Base-by-base conservation (phyloP, 176 grass and related monocot species). In the Avena eriantha region DNA sequence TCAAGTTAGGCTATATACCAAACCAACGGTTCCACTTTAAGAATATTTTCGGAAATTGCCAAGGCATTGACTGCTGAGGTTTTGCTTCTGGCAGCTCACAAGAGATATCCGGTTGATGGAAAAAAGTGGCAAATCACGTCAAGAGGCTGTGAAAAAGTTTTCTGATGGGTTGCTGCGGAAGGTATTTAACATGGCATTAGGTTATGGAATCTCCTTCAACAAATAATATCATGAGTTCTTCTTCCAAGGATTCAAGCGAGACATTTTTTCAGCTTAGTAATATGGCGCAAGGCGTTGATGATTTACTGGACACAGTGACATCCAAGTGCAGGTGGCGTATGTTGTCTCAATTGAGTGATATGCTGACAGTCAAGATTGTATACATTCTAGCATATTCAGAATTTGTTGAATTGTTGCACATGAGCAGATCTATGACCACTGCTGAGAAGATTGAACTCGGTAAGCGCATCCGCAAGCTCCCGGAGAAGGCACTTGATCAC, bases 261-360 rank as follows among this genome's bases (percentile, higher is more conserved):
- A 9, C 43, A 17, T 72, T 79, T 53, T 94, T 91, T 85, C 91
- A 97, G 95, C 86, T 97, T 58, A 72, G 26, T 43, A 84, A 93
- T 84, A 91, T 97, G 92, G 87, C 80, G 11, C 56, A 88, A 90
- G 83, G 85, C 76, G 59, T 93, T 0, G 87, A 95, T 41, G 85
- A 83, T 72, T 82, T 90, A 77, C 83, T 95, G 80, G 80, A 95
- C 55, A 90, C 58, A 79, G 80, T 91, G 48, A 80, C 84, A 64
- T 89, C 87, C 79, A 90, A 94, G 77, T 97, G 90, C 92, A 93
- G 95, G 95, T 97, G 85, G 26, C 33, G 82, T 84, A 45, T 60
- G 31, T 63, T 39, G 57, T 78, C 50, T 82, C 18, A 58, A 69
- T 33, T 46, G 54, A 66, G 17, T 24, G 65, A 21, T 68, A 35